Conservation (phyloP, 345 rosid genomes). For the Hirschfeldia incana region DNA sequence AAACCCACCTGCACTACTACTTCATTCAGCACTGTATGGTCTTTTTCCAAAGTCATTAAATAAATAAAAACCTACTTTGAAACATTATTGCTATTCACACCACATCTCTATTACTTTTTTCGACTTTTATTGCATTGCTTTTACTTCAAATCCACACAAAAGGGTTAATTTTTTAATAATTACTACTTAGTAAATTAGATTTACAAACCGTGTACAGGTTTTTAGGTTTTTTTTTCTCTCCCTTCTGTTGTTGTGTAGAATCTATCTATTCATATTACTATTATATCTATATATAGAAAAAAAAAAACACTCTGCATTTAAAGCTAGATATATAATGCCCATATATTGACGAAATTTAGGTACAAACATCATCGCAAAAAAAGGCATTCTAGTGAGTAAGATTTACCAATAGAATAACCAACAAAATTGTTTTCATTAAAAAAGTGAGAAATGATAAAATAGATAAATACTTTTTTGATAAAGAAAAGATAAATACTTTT, state of each 20-base stretch:
- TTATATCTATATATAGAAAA: not conserved
- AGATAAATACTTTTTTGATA: not conserved
- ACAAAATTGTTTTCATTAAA: not conserved
- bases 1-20: conserved; percentile 61
- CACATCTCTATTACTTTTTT: conserved; percentile 32
- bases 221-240: not conserved
- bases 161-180: not conserved
- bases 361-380: conserved; percentile 7
- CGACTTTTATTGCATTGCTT: conserved; percentile 24
- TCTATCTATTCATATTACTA: not conserved
- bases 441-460: not conserved
- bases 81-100: conserved; percentile 39
- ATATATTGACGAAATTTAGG: conserved; percentile 20
- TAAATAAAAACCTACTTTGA: conserved; percentile 29
- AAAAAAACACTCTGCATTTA: not conserved
- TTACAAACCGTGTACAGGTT: not conserved
- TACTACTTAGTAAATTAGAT: not conserved
- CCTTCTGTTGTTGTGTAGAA: not conserved
- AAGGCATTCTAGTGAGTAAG: conserved; percentile 32
- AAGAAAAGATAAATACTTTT: not conserved
- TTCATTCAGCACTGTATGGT: conserved; percentile 48
- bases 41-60: conserved; percentile 47
- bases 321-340: not conserved
- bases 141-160: conserved; percentile 7
- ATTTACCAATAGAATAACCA: not conserved